phyloP scores from a whole-genome alignment of 192 early-diverging fungal genomes.

The Gigaspora rosea region DNA sequence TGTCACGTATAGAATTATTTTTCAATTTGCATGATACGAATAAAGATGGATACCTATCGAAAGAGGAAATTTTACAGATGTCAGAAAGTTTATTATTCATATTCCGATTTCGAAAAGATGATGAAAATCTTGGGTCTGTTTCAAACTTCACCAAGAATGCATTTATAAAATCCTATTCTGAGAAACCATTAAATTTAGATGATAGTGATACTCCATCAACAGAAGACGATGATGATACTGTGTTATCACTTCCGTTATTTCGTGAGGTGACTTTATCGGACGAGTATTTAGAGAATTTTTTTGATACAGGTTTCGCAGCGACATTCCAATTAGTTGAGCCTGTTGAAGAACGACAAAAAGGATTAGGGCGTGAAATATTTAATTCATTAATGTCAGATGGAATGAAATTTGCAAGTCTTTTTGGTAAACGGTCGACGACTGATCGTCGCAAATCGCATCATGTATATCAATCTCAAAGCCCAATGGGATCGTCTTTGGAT shows the following conservation, averaged over 20 bases:
- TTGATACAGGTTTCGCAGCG: slow-evolving; percentile 65
- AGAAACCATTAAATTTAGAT: background rate
- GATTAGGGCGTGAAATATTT: slow-evolving; percentile 59
- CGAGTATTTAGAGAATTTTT: slow-evolving; percentile 82
- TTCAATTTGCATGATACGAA: slow-evolving; percentile 81
- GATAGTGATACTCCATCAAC: background rate
- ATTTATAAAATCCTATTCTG: slow-evolving; percentile 49
- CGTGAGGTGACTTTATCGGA: slow-evolving; percentile 83
- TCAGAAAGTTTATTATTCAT: slow-evolving; percentile 87
- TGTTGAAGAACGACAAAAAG: slow-evolving; percentile 49
- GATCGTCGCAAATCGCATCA: background rate
- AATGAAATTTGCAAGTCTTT: slow-evolving; percentile 47
- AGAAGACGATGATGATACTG: background rate
- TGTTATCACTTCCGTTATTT: slow-evolving; percentile 48
- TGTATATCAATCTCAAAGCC: background rate
- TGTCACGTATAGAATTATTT: slow-evolving; percentile 77
- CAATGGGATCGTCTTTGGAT: background rate
- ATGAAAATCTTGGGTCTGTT: slow-evolving; percentile 59
- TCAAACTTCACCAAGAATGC: slow-evolving; percentile 64
- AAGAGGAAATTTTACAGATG: slow-evolving; percentile 81
- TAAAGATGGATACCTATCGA: slow-evolving; percentile 61
- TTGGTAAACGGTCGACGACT: slow-evolving; percentile 35
- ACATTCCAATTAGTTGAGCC: slow-evolving; percentile 66
- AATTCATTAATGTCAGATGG: slow-evolving; percentile 58
- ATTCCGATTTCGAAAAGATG: slow-evolving; percentile 56